Evolutionary conservation across 2,329 filamentous ascomycete species (phyloP).

Genomic region (Paramyrothecium roridum): DNA sequence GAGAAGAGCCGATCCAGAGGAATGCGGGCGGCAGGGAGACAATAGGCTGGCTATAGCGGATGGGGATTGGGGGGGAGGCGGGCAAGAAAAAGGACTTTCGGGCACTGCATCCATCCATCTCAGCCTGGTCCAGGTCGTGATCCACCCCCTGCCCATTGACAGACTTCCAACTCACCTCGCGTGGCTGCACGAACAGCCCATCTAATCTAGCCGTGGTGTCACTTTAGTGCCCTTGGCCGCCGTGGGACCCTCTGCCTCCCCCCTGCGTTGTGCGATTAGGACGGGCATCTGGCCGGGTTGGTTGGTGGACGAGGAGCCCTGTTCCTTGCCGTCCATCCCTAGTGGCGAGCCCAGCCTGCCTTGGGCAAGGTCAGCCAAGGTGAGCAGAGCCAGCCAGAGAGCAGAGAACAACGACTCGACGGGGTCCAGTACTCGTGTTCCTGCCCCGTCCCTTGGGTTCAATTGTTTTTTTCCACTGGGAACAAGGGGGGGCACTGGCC

Average conservation of each 20-base stretch:
- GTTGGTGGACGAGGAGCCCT: too few relatives aligned
- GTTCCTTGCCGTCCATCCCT: too few relatives aligned
- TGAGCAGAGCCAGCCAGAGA: too few relatives aligned
- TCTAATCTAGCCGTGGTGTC: neutral
- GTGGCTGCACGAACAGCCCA: neutral
- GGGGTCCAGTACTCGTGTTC: neutral
- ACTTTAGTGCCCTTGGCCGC: neutral
- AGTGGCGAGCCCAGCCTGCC: too few relatives aligned
- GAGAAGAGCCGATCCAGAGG: neutral
- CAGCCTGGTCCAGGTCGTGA: too few relatives aligned
- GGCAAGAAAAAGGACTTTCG: neutral
- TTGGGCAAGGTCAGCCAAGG: too few relatives aligned
- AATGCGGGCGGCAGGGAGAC: neutral
- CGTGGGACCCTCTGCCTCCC: neutral
- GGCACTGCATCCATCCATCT: too few relatives aligned
- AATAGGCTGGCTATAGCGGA: neutral
- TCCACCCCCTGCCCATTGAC: too few relatives aligned
- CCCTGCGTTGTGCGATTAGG: too few relatives aligned
- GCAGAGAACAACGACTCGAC: too few relatives aligned
- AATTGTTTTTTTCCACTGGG: neutral
- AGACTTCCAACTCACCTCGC: neutral
- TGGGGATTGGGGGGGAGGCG: neutral
- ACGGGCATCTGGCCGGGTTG: too few relatives aligned
- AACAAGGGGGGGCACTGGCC: too few relatives aligned
- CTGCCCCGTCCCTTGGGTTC: neutral